Evolutionary conservation across 2,329 filamentous ascomycete species (phyloP), one percentile per base, ranked within the genome.

Genomic region (Paracamarosporium sp.): DNA sequence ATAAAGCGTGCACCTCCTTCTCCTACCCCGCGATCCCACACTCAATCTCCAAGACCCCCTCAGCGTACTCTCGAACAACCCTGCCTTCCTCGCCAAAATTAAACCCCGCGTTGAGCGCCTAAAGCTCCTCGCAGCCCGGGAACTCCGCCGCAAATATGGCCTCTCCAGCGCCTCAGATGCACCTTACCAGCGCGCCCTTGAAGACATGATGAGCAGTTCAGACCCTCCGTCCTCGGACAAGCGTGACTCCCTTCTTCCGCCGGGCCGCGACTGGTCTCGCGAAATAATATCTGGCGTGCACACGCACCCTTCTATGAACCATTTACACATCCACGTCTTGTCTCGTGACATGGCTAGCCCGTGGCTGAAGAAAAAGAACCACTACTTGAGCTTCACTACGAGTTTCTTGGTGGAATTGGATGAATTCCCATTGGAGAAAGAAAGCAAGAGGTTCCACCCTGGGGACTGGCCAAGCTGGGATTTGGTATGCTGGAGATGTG

Each of bases 361-460:
- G 11, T 84, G 83, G 44, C 65, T 97, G 76, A 91, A 89, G 78
- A 88, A 94, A 72, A 84, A 88, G 62, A 94, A 93, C 74, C 95
- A 98, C 78, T 98, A 97, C 78, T 92, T 95, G 71, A 95, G 90
- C 62, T 98, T 98, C 78, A 88, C 86, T 30, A 96, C 93, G 51
- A 85, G 86, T 3, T 99, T 98, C 74, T 86, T 99, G 22, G 85
- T 98, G 12, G 82, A 84, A 15, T 70, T 98, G 25, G 87, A 87
- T 22, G 90, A 93, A 58, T 94, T 97, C 48, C 94, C 95, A 4
- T 78, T 98, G 28, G 81, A 83, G 0, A 61, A 80, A 25, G 85
- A 88, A 53, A 92, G 96, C 73, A 75, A 78, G 44, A 80, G 92
- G 57, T 82, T 88, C 62, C 72, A 86, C 55, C 83, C 86, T 0